A percentile compares a stretch with the other conserved stretches of the same genome.
Conservation (phyloP, 208 protist species). For the Phytomonas sp. region DNA sequence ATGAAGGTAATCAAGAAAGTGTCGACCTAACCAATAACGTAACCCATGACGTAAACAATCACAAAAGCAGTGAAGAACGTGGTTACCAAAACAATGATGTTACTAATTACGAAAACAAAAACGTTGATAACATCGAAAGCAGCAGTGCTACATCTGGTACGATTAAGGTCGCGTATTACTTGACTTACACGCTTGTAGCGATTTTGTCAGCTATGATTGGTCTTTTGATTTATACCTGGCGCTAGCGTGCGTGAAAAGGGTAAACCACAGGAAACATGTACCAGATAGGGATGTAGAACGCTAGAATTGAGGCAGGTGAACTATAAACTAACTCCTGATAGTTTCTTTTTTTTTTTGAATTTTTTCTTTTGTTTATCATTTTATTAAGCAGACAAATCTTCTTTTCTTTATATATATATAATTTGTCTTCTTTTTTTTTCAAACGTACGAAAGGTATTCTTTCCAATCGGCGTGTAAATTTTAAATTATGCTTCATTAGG, state of each 20-base stretch:
- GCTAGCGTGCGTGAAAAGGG: background rate
- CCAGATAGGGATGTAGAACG: too few relatives aligned
- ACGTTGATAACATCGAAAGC: too few relatives aligned
- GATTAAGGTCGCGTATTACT: background rate
- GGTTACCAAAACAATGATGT: too few relatives aligned
- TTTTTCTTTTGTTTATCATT: background rate
- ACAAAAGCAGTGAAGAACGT: too few relatives aligned
- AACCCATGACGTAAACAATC: conserved; percentile 11
- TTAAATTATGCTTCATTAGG: background rate
- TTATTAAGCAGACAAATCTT: background rate
- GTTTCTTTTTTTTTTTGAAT: background rate
- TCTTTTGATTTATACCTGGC: background rate
- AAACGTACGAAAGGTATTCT: background rate
- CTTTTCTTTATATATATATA: background rate
- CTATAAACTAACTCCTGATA: background rate
- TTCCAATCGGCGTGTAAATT: background rate
- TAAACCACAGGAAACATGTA: background rate
- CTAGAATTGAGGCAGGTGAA: background rate
- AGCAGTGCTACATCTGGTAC: background rate
- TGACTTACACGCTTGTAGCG: too few relatives aligned
- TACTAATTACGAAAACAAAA: too few relatives aligned
- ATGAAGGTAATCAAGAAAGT: too few relatives aligned
- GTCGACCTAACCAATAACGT: conserved; percentile 14
- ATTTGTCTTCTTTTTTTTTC: background rate
- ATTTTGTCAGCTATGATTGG: background rate